A percentile compares a stretch with the other conserved stretches of the same genome.
These are phyloP conservation scores for Mucor velutinosus DNA, from an alignment of 371 early-diverging fungal genomes.

Conservation along the genomic window DNA sequence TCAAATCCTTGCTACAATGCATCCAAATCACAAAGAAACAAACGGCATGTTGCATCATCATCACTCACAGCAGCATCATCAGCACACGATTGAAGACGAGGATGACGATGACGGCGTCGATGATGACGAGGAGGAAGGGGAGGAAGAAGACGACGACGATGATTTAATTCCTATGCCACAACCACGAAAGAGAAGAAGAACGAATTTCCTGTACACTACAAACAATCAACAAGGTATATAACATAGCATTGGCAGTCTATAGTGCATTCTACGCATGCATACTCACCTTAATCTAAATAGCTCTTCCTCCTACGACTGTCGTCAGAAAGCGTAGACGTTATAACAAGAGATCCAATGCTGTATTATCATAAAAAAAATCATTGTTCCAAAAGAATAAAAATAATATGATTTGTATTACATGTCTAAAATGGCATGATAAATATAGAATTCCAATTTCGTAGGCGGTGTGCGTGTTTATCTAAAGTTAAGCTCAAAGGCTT, in stretches of 20 bases:
- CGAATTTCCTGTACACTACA: neutral
- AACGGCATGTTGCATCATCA: neutral
- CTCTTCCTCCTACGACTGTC: conserved; percentile 2
- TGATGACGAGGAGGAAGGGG: neutral
- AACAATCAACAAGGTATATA: neutral
- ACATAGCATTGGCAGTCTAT: neutral
- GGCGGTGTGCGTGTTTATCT: neutral
- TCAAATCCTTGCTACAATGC: conserved; percentile 12
- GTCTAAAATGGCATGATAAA: neutral
- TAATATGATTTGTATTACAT: neutral
- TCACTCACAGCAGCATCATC: neutral
- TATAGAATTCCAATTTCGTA: neutral
- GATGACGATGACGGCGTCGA: neutral
- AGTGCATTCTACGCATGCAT: too few species aligned
- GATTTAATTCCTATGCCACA: conserved; percentile 2
- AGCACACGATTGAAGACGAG: neutral
- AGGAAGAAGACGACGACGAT: neutral
- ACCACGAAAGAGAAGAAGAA: neutral
- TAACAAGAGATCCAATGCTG: conserved; percentile 6
- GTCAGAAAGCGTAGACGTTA: conserved; percentile 15
- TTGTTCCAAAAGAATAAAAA: conserved; percentile 1
- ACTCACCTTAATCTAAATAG: neutral
- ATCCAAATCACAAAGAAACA: neutral
- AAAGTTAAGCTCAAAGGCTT: neutral
- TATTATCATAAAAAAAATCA: neutral